Base-by-base conservation (phyloP, 495 filamentous ascomycete species). In the Cairneyella variabilis region DNA sequence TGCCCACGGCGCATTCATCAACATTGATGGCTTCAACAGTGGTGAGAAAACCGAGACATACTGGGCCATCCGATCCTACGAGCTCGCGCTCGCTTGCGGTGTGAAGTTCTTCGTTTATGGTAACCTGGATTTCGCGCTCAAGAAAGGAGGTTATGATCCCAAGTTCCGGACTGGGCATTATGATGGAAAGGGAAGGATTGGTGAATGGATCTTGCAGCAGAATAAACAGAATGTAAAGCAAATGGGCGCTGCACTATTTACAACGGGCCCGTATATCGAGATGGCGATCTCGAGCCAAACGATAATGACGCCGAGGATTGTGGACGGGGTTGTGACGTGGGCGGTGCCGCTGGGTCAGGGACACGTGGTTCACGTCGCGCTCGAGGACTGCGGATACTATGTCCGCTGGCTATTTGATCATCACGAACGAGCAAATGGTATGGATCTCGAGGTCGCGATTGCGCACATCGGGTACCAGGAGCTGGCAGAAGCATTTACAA, bases 331-430 rank as follows among this genome's bases (percentile, higher is more conserved):
- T 11, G 64, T 71, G 2, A 72, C 67, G 0, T 79, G 76, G 76
- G 54, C 64, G 0, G 58, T 73, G 0, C 77, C 77, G 0, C 59
- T 79, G 2, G 56, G 58, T 16, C 49, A 72, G 27, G 75, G 77
- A 3, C 69, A 69, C 0, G 62, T 82, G 0, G 60, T 71, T 25
- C 71, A 72, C 44, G 69, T 79, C 1, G 52, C 71, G 2, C 72
- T 83, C 1, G 74, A 78, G 20, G 80, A 84, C 61, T 72, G 70
- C 59, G 79, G 69, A 1, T 34, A 63, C 36, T 84, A 82, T 60
- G 73, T 75, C 3, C 66, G 70, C 16, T 84, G 79, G 79, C 67
- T 81, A 4, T 80, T 83, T 50, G 78, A 82, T 57, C 59, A 81
- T 61, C 67, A 66, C 0, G 63, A 73, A 9, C 58, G 64, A 9